Conservation (phyloP, 2,329 filamentous ascomycete species). For the Colletotrichum endophyticum region DNA sequence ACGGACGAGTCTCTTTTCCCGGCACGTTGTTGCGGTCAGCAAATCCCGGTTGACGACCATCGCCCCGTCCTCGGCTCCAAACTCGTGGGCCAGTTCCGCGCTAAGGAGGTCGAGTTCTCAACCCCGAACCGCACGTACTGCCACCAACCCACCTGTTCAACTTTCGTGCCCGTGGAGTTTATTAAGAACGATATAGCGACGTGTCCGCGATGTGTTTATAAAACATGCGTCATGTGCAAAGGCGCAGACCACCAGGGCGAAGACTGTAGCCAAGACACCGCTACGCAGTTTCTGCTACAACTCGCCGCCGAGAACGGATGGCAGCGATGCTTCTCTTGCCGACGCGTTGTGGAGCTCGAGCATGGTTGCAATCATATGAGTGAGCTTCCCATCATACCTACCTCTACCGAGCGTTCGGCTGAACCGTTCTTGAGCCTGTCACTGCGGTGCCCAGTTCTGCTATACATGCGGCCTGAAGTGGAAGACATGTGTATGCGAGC, state of each 20-base stretch:
- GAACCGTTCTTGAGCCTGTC: background rate
- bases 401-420: no score
- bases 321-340: background rate
- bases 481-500: constrained; percentile 42
- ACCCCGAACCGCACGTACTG: constrained; percentile 59
- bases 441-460: constrained; percentile 53
- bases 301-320: background rate
- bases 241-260: background rate
- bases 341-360: background rate
- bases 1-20: constrained; percentile 59
- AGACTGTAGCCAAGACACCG: background rate
- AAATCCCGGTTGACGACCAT: constrained; percentile 38
- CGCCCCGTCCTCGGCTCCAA: background rate
- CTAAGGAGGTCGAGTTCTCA: constrained; percentile 53
- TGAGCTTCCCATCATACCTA: background rate
- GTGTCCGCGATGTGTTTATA: constrained; percentile 44
- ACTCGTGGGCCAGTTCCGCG: constrained; percentile 39
- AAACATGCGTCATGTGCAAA: constrained; percentile 45
- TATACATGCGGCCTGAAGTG: constrained; percentile 49
- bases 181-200: constrained; percentile 38
- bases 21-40: constrained; percentile 54
- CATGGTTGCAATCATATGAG: background rate
- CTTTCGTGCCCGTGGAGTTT: constrained; percentile 44
- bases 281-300: background rate
- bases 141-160: constrained; percentile 42